Evolutionary conservation across 805 yeast species (phyloP).

Genomic region (Debaryomyces prosopidis): DNA sequence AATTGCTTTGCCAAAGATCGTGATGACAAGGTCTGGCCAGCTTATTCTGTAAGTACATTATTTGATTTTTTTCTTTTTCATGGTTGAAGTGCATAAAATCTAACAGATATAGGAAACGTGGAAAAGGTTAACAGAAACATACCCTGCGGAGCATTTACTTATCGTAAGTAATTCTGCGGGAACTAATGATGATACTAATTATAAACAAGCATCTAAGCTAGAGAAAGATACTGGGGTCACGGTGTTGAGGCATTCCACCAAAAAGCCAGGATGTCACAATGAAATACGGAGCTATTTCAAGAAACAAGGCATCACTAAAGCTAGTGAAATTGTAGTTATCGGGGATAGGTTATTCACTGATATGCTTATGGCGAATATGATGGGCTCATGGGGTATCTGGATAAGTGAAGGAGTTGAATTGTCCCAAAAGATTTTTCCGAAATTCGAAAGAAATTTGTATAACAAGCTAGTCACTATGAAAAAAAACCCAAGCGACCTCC

Average conservation of each 20-base stretch:
- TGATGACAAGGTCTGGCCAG: conserved; percentile 78
- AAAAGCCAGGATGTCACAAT: conserved; percentile 77
- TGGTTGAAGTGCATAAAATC: background rate
- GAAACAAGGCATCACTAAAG: conserved; percentile 41
- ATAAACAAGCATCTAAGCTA: conserved; percentile 58
- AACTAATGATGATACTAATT: conserved; percentile 66
- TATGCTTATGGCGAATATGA: conserved; percentile 87
- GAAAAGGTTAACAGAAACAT: conserved; percentile 51
- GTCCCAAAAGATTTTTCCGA: conserved; percentile 52
- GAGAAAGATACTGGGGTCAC: conserved; percentile 67
- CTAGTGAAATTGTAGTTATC: conserved; percentile 74
- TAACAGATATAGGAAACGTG: conserved; percentile 41
- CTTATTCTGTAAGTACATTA: conserved; percentile 44
- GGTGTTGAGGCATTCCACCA: conserved; percentile 69
- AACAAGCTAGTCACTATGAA: conserved; percentile 17
- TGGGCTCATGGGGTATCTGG: conserved; percentile 90
- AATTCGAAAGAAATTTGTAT: conserved; percentile 48
- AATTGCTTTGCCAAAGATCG: conserved; percentile 91
- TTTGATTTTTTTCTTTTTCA: background rate
- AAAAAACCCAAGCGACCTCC: conserved; percentile 21
- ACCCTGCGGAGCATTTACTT: conserved; percentile 63
- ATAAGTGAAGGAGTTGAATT: conserved; percentile 70
- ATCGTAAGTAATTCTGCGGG: conserved; percentile 96
- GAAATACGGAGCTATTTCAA: conserved; percentile 67
- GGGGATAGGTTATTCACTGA: conserved; percentile 95